phyloP scores from a whole-genome alignment of 2,329 filamentous ascomycete species.

The Phialemoniopsis sp. region DNA sequence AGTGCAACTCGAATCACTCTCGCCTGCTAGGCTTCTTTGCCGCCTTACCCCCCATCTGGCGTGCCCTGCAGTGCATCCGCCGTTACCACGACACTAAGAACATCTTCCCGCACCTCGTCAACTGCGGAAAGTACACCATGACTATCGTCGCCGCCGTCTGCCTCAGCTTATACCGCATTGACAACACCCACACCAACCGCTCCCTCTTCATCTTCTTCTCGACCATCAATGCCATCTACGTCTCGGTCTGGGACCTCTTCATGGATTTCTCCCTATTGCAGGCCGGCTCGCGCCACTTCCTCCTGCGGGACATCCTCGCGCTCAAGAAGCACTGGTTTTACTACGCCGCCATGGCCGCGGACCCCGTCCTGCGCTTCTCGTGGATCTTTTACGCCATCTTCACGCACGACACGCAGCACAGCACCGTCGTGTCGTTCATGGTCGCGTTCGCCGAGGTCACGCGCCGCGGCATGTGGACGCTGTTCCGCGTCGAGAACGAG shows the following conservation, averaged over 20 bases:
- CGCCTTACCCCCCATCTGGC: constrained; percentile 82
- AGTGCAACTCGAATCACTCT: constrained; percentile 85
- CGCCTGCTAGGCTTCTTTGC: constrained; percentile 82
- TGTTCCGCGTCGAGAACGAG: constrained; percentile 96
- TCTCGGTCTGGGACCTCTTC: constrained; percentile 85
- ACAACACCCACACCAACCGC: constrained; percentile 50
- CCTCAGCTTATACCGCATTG: constrained; percentile 78
- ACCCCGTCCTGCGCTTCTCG: constrained; percentile 83
- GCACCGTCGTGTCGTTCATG: constrained; percentile 74
- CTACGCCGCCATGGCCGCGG: constrained; percentile 77
- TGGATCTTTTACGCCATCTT: constrained; percentile 95
- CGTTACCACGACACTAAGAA: constrained; percentile 86
- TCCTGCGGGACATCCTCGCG: constrained; percentile 73
- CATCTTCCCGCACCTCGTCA: constrained; percentile 86
- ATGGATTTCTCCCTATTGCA: constrained; percentile 97
- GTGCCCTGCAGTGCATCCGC: constrained; percentile 82
- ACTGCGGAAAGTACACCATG: constrained; percentile 85
- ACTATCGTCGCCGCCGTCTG: constrained; percentile 77
- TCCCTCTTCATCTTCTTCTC: constrained; percentile 78
- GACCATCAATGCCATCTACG: constrained; percentile 78
- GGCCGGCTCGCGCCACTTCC: constrained; percentile 59
- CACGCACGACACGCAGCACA: constrained; percentile 75
- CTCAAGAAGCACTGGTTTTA: constrained; percentile 80
- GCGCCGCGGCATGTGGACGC: constrained; percentile 84
- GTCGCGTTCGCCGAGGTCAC: constrained; percentile 75